Evolutionary conservation across 108 stramenopile genomes (phyloP).

Genomic region (Aurantiochytrium sp.): DNA sequence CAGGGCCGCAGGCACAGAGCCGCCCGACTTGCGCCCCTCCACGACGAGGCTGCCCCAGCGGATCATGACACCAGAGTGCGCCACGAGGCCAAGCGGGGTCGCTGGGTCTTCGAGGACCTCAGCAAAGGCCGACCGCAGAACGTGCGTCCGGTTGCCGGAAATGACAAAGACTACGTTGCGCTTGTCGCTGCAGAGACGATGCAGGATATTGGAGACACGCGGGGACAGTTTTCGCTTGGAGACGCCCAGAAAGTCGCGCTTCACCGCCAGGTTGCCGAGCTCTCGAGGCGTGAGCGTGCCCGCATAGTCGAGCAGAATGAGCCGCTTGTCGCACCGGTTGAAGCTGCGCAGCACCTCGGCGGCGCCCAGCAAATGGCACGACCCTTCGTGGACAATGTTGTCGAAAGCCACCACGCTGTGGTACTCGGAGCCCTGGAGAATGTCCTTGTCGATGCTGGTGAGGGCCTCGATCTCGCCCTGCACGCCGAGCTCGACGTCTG

Average conservation of each 20-base stretch:
- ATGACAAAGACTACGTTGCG: not conserved
- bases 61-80: not conserved
- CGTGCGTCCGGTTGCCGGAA: not conserved
- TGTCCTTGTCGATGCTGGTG: constrained; percentile 41
- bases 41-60: not conserved
- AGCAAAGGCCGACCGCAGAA: not conserved
- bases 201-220: not conserved
- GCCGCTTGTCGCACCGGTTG: constrained; percentile 64
- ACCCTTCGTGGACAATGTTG: constrained; percentile 58
- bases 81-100: not conserved
- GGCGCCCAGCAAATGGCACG: constrained; percentile 47
- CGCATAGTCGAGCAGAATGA: constrained; percentile 94
- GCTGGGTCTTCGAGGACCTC: not conserved
- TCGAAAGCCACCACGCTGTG: not conserved
- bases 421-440: constrained; percentile 60
- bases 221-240: constrained; percentile 50
- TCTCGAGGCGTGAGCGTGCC: constrained; percentile 93
- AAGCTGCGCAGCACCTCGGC: constrained; percentile 67
- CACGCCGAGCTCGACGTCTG: constrained; percentile 59
- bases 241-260: constrained; percentile 80
- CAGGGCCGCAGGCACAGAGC: not conserved
- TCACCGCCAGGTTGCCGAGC: constrained; percentile 87
- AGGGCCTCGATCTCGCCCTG: constrained; percentile 24
- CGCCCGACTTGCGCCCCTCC: not conserved
- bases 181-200: not conserved